These are phyloP conservation scores for Penicillium corylophilum DNA, from an alignment of 2,329 filamentous ascomycete species.

Conservation along the genomic window DNA sequence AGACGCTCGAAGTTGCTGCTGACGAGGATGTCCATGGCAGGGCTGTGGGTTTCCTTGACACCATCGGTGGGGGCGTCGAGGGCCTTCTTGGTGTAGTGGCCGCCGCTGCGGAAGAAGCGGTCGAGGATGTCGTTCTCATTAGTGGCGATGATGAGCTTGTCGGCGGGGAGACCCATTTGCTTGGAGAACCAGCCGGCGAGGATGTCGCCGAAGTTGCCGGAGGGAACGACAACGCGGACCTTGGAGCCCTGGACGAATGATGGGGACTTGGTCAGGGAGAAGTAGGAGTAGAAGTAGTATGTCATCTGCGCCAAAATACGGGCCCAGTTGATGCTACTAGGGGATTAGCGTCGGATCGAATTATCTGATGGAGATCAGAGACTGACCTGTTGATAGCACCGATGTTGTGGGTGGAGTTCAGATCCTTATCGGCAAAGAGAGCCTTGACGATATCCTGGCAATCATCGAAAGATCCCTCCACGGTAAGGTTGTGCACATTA, in stretches of 20 bases:
- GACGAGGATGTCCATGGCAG: constrained; percentile 97
- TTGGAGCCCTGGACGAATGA: constrained; percentile 57
- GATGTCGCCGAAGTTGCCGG: constrained; percentile 96
- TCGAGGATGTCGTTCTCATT: constrained; percentile 95
- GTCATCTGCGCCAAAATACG: constrained; percentile 94
- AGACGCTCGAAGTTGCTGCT: constrained; percentile 96
- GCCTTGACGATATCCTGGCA: constrained; percentile 97
- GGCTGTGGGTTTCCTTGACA: constrained; percentile 87
- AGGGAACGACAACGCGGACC: constrained; percentile 84
- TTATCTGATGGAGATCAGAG: not conserved
- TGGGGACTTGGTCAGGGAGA: constrained; percentile 65
- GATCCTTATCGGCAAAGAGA: constrained; percentile 80
- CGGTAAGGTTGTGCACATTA: constrained; percentile 89
- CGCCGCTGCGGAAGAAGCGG: constrained; percentile 82
- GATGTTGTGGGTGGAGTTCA: constrained; percentile 78
- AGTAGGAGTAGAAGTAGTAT: constrained; percentile 97
- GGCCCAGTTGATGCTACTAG: constrained; percentile 88
- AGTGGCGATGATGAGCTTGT: constrained; percentile 88
- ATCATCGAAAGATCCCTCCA: constrained; percentile 91
- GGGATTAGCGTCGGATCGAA: not conserved
- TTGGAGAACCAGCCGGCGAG: constrained; percentile 85
- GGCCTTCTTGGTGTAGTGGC: constrained; percentile 82
- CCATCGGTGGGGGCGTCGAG: constrained; percentile 54
- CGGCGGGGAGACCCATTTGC: constrained; percentile 81
- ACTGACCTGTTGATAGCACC: constrained; percentile 67